These are phyloP conservation scores for Ogataea pini DNA, from an alignment of 805 yeast genomes.

Conservation along the genomic window DNA sequence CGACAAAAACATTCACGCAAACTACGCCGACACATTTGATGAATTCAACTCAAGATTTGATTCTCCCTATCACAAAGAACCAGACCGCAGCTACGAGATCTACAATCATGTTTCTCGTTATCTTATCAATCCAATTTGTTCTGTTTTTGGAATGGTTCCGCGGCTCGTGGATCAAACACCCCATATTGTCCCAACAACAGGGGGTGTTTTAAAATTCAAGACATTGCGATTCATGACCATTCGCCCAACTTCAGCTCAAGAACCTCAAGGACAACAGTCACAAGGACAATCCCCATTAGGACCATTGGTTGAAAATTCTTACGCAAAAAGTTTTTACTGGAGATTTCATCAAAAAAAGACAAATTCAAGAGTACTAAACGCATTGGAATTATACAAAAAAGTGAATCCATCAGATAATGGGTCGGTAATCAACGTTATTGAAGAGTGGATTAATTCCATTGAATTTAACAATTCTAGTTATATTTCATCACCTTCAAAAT, in stretches of 20 bases:
- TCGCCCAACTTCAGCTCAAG: not conserved
- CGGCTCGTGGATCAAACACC: not conserved
- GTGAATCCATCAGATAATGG: constrained; percentile 7
- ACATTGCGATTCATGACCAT: constrained; percentile 8
- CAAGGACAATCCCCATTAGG: not conserved
- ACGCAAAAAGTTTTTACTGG: constrained; percentile 19
- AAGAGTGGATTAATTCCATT: constrained; percentile 15
- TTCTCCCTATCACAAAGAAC: constrained; percentile 10
- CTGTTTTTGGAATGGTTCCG: constrained; percentile 2
- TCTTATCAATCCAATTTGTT: not conserved
- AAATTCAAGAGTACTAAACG: constrained; percentile 19
- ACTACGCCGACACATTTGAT: constrained; percentile 2
- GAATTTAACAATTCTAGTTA: constrained; percentile 16
- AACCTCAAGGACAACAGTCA: not conserved
- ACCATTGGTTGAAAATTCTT: constrained; percentile 6
- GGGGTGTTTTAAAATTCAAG: constrained; percentile 9
- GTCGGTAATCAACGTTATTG: constrained; percentile 8
- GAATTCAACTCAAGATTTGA: constrained; percentile 6
- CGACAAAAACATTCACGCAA: not conserved
- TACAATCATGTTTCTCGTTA: not conserved
- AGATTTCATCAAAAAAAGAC: constrained; percentile 17
- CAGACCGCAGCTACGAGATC: not conserved
- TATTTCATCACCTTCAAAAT: not conserved
- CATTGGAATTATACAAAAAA: constrained; percentile 16
- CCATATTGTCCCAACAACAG: not conserved